Evolutionary conservation across 352 stramenopile genomes (phyloP), one percentile per base, ranked within the genome.

Genomic region (Globisporangium nodosum): DNA sequence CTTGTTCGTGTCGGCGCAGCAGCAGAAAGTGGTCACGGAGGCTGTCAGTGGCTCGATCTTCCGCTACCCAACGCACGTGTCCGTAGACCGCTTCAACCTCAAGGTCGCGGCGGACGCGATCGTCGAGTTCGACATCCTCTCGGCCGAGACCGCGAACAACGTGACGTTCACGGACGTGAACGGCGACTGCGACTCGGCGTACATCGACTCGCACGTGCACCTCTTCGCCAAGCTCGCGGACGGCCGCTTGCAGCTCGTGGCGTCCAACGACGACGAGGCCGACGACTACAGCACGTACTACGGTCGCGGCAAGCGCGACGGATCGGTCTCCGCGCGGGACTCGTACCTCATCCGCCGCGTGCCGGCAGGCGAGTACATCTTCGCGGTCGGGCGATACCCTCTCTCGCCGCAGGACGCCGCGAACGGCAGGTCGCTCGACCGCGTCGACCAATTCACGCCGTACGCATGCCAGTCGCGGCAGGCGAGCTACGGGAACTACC

Each of bases 401-500:
- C 60, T 90, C 15, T 76, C 49, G 27, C 67, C 70, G 60, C 49
- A 57, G 21, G 72, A 60, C 16, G 81, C 78, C 30, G 64, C 57
- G 9, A 65, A 56, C 0, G 78, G 76, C 6, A 57, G 54, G 49
- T 80, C 68, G 40, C 71, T 58, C 0, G 70, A 82, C 27, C 63
- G 37, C 5, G 33, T 85, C 33, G 64, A 71, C 56, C 61, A 65
- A 21, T 87, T 72, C 59, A 78, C 73, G n/a, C 80, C 80, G 16
- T 90, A 90, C 52, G 54, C 76, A 27, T 88, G 78, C 50, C 80
- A 85, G 43, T 66, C 68, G 48, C 63, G 70, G 15, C 69, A 72
- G 42, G 80, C 76, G 16, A 84, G 68, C 54, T 88, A 90, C 49
- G 80, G 80, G 5, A 88, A 87, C 58, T 88, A 90, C 68, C 71